These are phyloP conservation scores for Paramyrothecium roridum DNA, from an alignment of 2,329 filamentous ascomycete genomes.

Conservation along the genomic window DNA sequence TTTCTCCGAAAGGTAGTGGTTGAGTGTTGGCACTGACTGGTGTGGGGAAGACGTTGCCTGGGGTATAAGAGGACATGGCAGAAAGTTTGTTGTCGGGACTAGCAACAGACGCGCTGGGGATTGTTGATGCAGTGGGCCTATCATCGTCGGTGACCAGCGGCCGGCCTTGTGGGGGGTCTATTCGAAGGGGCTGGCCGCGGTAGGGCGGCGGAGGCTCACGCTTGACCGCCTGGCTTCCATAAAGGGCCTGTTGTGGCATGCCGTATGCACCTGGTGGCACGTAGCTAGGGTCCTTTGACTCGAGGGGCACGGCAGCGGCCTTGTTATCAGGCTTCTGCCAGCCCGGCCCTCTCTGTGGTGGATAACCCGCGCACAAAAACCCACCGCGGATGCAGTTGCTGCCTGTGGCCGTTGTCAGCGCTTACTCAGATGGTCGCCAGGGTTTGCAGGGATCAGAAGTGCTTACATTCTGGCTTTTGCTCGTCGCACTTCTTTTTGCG, in stretches of 20 bases:
- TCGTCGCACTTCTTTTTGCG: conserved; percentile 99
- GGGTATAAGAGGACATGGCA: conserved; percentile 47
- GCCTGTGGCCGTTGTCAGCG: conserved; percentile 44
- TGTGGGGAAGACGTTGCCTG: conserved; percentile 57
- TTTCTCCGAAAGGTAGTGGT: conserved; percentile 42
- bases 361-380: conserved; percentile 90
- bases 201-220: conserved; percentile 58
- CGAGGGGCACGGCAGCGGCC: conserved; percentile 67
- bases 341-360: conserved; percentile 65
- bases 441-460: neutral
- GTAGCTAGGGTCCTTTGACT: conserved; percentile 75
- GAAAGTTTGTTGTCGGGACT: conserved; percentile 64
- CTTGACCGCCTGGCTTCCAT: conserved; percentile 38
- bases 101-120: conserved; percentile 53
- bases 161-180: conserved; percentile 60
- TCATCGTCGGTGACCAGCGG: conserved; percentile 56
- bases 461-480: conserved; percentile 84
- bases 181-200: conserved; percentile 59
- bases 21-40: conserved; percentile 57
- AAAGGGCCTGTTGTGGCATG: conserved; percentile 48
- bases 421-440: neutral
- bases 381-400: conserved; percentile 88
- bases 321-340: conserved; percentile 77
- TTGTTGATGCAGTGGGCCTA: conserved; percentile 55
- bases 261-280: conserved; percentile 60